phyloP scores from a whole-genome alignment of 257 asterid genomes.

The Nicotiana attenuata region DNA sequence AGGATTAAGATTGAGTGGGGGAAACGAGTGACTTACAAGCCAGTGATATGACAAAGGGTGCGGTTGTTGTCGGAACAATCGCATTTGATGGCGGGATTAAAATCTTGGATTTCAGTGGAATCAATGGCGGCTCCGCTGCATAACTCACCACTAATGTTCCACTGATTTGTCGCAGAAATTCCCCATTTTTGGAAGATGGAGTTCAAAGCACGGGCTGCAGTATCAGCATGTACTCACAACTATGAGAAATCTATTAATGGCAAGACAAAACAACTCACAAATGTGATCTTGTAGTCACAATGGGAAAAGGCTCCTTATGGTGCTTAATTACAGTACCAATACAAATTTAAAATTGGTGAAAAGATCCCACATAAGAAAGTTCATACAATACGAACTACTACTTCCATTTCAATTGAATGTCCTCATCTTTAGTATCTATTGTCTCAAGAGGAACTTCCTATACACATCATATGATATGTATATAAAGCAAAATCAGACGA shows the following conservation, averaged over 20 bases:
- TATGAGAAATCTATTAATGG: neutral
- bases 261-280: neutral
- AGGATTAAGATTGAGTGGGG: neutral
- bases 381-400: neutral
- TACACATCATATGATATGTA: neutral
- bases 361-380: neutral
- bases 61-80: slow-evolving; percentile 42
- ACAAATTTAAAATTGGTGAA: neutral
- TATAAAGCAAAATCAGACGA: neutral
- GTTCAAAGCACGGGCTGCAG: slow-evolving; percentile 47
- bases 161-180: slow-evolving; percentile 22
- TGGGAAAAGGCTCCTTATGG: neutral
- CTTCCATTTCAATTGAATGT: neutral
- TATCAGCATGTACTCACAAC: neutral
- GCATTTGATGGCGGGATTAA: slow-evolving; percentile 59
- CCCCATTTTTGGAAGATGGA: slow-evolving; percentile 41
- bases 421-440: neutral
- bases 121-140: slow-evolving; percentile 60
- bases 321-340: neutral
- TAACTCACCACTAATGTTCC: slow-evolving; percentile 64
- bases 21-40: slow-evolving; percentile 21
- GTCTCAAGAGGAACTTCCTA: too few species aligned
- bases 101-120: neutral
- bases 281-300: neutral
- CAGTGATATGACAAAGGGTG: slow-evolving; percentile 38